A percentile compares a stretch with the other conserved stretches of the same genome.
phyloP scores from a whole-genome alignment of 495 filamentous ascomycete genomes.

The Penicillium daleae region DNA sequence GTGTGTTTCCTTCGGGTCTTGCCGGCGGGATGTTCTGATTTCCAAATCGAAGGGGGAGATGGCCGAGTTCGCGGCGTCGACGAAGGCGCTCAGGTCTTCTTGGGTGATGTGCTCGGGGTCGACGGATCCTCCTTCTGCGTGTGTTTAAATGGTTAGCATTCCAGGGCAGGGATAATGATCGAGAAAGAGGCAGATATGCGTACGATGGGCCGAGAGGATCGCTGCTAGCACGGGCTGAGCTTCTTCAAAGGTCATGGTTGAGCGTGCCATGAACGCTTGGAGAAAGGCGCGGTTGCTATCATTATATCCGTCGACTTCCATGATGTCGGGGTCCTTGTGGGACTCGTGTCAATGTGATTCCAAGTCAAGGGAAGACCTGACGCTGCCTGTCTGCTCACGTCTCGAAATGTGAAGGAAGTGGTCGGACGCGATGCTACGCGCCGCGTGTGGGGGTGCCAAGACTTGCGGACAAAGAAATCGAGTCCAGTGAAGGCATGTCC shows the following conservation, averaged over 20 bases:
- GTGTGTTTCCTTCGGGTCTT: conserved; percentile 42
- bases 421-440: conserved; percentile 27
- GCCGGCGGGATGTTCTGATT: conserved; percentile 72
- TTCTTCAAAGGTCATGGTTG: conserved; percentile 73
- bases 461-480: conserved; percentile 6
- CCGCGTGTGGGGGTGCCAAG: conserved; percentile 25
- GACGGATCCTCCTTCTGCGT: conserved; percentile 44
- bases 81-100: conserved; percentile 68
- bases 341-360: not conserved
- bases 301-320: conserved; percentile 42
- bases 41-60: conserved; percentile 84
- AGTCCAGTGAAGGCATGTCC: not conserved
- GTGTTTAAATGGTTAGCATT: not conserved
- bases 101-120: conserved; percentile 64
- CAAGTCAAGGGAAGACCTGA: not conserved
- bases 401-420: conserved; percentile 8
- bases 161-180: not conserved
- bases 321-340: not conserved
- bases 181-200: not conserved
- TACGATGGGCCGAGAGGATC: conserved; percentile 65
- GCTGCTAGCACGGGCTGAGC: conserved; percentile 73
- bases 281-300: conserved; percentile 89
- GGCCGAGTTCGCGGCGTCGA: conserved; percentile 68
- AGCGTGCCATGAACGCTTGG: conserved; percentile 82
- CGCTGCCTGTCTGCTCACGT: not conserved